Evolutionary conservation across 2,329 filamentous ascomycete genomes (phyloP), one percentile per base, ranked within the genome.

Genomic region (Aspergillus ochraceoroseus): DNA sequence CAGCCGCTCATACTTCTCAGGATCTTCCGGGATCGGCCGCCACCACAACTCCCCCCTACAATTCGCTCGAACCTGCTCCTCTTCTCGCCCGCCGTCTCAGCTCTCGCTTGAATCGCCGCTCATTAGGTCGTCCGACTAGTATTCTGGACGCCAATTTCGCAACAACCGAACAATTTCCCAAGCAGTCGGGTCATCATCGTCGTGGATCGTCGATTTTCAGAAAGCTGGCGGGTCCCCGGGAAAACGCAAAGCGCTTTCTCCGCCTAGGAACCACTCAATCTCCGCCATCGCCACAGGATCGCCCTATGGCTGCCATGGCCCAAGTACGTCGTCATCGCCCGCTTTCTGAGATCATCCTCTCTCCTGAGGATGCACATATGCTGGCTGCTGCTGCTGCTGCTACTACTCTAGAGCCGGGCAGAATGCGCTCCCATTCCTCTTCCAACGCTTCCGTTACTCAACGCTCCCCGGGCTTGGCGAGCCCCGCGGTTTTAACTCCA

Each of bases 191-290:
- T 19, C 41, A 44, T 26, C 48, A 35, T 43, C 55, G 51, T 26
- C 53, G 60, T 34, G 44, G 34, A 33, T 58, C 58, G 9, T 58
- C 58, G 11, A 50, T 65, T 27, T 45, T 65, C 19, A 56, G 46
- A 57, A 70, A 66, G 51, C 62, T 72, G 62, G 66, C 67, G 58
- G 59, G 63, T 41, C 59, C 67, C 59, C 65, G 67, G 46, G 67
- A 71, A 48, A 66, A 67, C 61, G 67, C 66, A 51, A 71, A 71
- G 58, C 62, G 66, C 42, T 58, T 71, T 52, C 60, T 71, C 53
- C 65, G 66, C 55, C 51, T 70, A 45, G 61, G 60, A 32, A 54
- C 61, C 18, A 57, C 65, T 26, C 49, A 51, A 34, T 40, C 46
- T 31, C 43, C 44, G 15, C 38, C 55, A 32, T 46, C 56, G 43